Evolutionary conservation across 495 filamentous ascomycete genomes (phyloP).

Genomic region (Talaromyces trachyspermus): DNA sequence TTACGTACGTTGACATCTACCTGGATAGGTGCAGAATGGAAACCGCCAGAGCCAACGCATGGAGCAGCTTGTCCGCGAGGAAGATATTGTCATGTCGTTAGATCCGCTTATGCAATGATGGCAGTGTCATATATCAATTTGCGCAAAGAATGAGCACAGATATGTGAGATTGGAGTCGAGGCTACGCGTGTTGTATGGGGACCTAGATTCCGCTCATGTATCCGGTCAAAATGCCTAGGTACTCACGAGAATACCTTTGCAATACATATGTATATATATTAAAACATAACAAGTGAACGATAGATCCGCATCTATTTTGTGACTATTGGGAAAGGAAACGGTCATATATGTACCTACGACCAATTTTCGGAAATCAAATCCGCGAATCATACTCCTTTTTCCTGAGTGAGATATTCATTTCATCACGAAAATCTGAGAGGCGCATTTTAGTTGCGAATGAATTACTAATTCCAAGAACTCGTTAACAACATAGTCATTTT

Average conservation of each 20-base stretch:
- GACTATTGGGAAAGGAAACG: no score
- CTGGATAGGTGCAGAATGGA: conserved; percentile 2
- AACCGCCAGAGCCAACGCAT: background rate
- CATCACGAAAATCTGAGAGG: background rate
- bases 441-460: no score
- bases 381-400: background rate
- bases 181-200: no score
- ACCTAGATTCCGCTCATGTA: no score
- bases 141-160: no score
- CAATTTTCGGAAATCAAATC: background rate
- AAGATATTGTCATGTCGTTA: conserved; percentile 5
- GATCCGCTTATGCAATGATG: background rate
- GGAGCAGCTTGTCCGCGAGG: conserved; percentile 6
- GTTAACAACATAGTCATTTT: background rate
- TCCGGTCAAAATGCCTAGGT: no score
- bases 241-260: no score
- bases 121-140: background rate
- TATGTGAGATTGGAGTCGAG: no score
- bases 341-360: background rate
- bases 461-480: no score
- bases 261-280: no score
- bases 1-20: background rate
- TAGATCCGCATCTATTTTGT: no score
- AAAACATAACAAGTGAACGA: no score
- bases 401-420: conserved; percentile 2